A percentile compares a stretch with the other conserved stretches of the same genome.
Evolutionary conservation across 495 filamentous ascomycete genomes (phyloP).

Genomic region (Hyaloscypha hepaticicola): DNA sequence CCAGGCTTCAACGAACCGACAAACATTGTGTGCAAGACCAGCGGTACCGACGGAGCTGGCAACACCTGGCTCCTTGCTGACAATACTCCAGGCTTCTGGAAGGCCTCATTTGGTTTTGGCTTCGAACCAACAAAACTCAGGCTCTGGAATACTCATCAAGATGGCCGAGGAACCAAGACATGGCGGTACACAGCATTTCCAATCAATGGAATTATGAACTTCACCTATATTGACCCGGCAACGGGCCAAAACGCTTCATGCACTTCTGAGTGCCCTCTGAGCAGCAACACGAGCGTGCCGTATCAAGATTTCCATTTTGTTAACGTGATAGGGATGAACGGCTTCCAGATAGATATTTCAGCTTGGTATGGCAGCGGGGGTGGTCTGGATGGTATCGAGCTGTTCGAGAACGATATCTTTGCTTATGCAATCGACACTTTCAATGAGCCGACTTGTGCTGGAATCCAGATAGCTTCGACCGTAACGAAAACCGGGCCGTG

Average conservation of each 20-base stretch:
- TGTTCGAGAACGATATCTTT: conserved; percentile 86
- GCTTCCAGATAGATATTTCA: conserved; percentile 82
- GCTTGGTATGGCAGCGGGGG: conserved; percentile 84
- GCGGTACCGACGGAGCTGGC: conserved; percentile 58
- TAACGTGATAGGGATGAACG: conserved; percentile 82
- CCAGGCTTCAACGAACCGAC: conserved; percentile 73
- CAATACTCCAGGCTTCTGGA: conserved; percentile 77
- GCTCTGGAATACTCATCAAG: conserved; percentile 83
- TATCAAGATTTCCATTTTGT: conserved; percentile 92
- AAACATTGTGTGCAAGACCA: conserved; percentile 82
- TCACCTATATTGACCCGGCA: conserved; percentile 79
- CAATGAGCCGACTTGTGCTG: conserved; percentile 84
- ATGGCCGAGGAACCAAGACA: conserved; percentile 81
- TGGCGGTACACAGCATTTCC: conserved; percentile 82
- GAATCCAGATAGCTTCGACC: conserved; percentile 59
- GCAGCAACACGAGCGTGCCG: conserved; percentile 56
- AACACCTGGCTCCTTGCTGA: conserved; percentile 87
- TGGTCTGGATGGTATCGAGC: conserved; percentile 82
- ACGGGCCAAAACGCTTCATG: conserved; percentile 66
- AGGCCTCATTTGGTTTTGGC: conserved; percentile 74
- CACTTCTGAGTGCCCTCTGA: conserved; percentile 77
- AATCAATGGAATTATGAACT: conserved; percentile 91
- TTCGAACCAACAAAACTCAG: conserved; percentile 84
- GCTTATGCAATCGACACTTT: conserved; percentile 81
- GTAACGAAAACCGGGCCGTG: conserved; percentile 73